Evolutionary conservation across 345 rosid species (phyloP), one percentile per base, ranked within the genome.

Genomic region (Punica granatum): DNA sequence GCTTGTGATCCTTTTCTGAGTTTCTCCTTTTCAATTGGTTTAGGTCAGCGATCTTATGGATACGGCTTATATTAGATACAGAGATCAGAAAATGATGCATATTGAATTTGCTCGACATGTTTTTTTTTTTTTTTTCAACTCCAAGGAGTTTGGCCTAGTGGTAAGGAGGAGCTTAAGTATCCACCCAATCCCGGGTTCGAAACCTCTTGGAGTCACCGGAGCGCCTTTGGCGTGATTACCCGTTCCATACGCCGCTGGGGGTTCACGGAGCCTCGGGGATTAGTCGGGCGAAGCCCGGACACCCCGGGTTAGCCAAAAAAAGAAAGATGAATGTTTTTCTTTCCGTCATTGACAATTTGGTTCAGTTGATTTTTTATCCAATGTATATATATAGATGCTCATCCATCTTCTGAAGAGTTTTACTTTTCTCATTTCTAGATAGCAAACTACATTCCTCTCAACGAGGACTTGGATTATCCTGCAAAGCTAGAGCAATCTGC

Each of bases 391-490:
- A 11, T 37, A 46, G 58, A 51, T 8, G 30, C n/a, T 30, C 23
- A 51, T 26, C 30, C 32, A 60, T 43, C 34, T 26, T 31, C n/a
- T 60, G 28, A 37, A 30, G 32, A 28, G 7, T 48, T 41, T 51
- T 51, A 67, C 35, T 62, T 39, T 46, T 79, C 80, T 75, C 36
- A 72, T 66, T 62, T 73, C 75, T 82, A 94, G 99, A 88, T 94
- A 80, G 96, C 99, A 76, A 94, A 88, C 74, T 94, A 78, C 74
- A 69, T 83, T 67, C 92, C 96, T 35, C 81, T 78, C 28, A 82
- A 86, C 36, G 92, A 91, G 80, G 95, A 91, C 81, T 68, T 91
- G 79, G 83, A 89, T 83, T 94, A 90, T 80, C 97, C 92, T 75
- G 85, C 88, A 69, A 94, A 91, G 86, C 85, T 94, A 82, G 92